These are phyloP conservation scores for Clonostachys byssicola DNA, from an alignment of 2,329 filamentous ascomycete species.

Conservation along the genomic window DNA sequence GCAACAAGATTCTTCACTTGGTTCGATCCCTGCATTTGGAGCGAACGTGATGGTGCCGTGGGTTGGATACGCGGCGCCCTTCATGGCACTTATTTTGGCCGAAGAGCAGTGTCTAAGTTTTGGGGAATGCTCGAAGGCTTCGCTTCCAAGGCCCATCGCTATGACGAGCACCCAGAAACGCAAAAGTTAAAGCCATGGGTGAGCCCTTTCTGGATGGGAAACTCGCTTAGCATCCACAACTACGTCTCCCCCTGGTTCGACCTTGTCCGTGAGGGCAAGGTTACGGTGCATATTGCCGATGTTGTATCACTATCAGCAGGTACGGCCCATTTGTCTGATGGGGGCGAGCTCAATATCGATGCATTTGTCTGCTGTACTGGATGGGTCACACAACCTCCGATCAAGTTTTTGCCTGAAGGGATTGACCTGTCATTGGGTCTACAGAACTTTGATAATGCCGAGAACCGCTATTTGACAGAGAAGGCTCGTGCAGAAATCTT, in stretches of 20 bases:
- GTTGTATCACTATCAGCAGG: constrained; percentile 14
- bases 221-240: constrained; percentile 47
- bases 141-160: constrained; percentile 37
- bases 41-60: constrained; percentile 43
- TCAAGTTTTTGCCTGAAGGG: too few relatives aligned
- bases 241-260: constrained; percentile 46
- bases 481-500: too few relatives aligned
- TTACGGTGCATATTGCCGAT: constrained; percentile 42
- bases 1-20: constrained; percentile 28
- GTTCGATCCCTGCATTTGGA: constrained; percentile 65
- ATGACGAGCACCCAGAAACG: constrained; percentile 32
- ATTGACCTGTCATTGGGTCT: too few relatives aligned
- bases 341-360: too few relatives aligned
- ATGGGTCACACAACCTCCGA: too few relatives aligned
- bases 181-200: constrained; percentile 28
- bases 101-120: constrained; percentile 40
- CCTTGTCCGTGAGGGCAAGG: constrained; percentile 36
- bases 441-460: not conserved
- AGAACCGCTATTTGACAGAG: too few relatives aligned
- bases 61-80: constrained; percentile 39
- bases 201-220: constrained; percentile 42
- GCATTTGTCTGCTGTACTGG: too few relatives aligned
- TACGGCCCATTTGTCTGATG: too few relatives aligned
- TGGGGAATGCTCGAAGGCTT: constrained; percentile 44
- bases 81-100: constrained; percentile 44